These are phyloP conservation scores for Diddensiella caesifluorescens DNA, from an alignment of 805 yeast genomes.

Conservation along the genomic window DNA sequence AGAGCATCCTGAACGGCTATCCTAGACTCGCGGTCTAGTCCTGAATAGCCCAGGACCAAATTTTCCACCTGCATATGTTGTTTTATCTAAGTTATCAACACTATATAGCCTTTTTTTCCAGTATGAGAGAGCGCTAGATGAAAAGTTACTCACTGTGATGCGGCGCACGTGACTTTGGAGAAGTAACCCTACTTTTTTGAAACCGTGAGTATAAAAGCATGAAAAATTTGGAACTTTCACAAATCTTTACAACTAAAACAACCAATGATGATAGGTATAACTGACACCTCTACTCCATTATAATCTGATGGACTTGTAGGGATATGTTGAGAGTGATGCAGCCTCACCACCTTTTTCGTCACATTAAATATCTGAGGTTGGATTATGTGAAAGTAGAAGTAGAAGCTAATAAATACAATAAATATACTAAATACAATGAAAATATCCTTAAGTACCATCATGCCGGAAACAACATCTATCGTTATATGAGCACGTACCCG, in stretches of 20 bases:
- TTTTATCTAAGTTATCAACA: no score
- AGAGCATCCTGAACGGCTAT: conserved; percentile 1
- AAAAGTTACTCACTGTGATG: conserved; percentile 4
- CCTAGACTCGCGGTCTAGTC: conserved; percentile 1
- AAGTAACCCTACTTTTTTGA: no score
- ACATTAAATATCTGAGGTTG: conserved; percentile 22
- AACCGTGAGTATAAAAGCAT: no score
- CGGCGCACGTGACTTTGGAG: no score
- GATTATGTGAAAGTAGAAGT: conserved; percentile 2
- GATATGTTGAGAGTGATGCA: conserved; percentile 28
- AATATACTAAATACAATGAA: conserved; percentile 4
- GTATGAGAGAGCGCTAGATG: neutral
- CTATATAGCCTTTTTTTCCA: neutral
- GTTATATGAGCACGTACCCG: conserved; percentile 82
- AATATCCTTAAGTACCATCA: conserved; percentile 22
- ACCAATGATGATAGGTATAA: conserved; percentile 19
- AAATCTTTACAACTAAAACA: conserved; percentile 19
- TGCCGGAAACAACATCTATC: conserved; percentile 90
- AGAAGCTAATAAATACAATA: neutral
- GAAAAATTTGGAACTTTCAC: conserved; percentile 6
- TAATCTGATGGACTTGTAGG: conserved; percentile 11
- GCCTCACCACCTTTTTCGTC: conserved; percentile 22
- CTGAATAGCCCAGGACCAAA: no score
- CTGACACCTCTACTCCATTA: neutral
- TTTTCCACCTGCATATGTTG: no score